phyloP scores from a whole-genome alignment of 345 rosid genomes.

The Gossypium thurberi region DNA sequence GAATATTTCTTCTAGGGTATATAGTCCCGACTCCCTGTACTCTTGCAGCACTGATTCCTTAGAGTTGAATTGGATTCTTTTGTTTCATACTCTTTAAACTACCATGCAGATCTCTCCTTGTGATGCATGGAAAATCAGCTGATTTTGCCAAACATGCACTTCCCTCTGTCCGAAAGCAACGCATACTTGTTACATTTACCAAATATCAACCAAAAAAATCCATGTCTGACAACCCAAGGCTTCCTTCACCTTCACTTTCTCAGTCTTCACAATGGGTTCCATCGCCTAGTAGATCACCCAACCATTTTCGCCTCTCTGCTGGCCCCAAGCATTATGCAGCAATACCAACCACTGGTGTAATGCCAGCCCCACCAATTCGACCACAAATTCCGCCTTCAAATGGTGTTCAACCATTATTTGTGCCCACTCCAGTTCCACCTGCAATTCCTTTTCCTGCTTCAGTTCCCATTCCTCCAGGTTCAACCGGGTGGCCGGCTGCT shows the following conservation, averaged over 20 bases:
- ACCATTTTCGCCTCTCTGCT: constrained; percentile 41
- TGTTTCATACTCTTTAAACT: neutral
- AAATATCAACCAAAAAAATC: constrained; percentile 52
- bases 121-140: constrained; percentile 73
- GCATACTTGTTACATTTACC: constrained; percentile 69
- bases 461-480: constrained; percentile 47
- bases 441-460: constrained; percentile 55
- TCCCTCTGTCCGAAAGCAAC: constrained; percentile 51
- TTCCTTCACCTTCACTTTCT: constrained; percentile 25
- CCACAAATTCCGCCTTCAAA: constrained; percentile 53
- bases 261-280: constrained; percentile 55
- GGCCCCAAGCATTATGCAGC: constrained; percentile 53
- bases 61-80: neutral
- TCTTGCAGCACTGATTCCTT: neutral
- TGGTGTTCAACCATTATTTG: constrained; percentile 45
- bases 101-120: constrained; percentile 53
- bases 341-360: constrained; percentile 36
- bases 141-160: constrained; percentile 76
- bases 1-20: no score
- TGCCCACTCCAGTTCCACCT: constrained; percentile 41
- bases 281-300: constrained; percentile 46
- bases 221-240: constrained; percentile 29
- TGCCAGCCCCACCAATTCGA: constrained; percentile 46
- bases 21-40: no score
- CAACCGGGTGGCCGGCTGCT: constrained; percentile 60